phyloP scores from a whole-genome alignment of 768 basidiomycete species.

The Xanthoconium stramineum region DNA sequence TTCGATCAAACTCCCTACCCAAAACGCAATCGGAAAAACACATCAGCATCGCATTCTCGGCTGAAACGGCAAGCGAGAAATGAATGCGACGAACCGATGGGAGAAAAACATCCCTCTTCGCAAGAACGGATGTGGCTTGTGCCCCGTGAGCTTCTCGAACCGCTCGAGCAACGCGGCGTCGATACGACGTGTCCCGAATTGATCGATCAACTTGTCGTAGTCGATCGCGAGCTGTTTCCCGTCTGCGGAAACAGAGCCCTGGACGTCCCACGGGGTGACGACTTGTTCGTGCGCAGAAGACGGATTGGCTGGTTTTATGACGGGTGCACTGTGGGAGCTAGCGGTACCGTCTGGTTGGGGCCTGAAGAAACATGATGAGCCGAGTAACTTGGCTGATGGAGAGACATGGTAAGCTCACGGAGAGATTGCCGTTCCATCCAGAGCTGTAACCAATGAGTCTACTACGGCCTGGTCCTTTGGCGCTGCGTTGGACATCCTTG shows the following conservation, averaged over 20 bases:
- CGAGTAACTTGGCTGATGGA: background rate
- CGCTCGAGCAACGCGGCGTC: conserved; percentile 75
- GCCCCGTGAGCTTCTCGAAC: conserved; percentile 89
- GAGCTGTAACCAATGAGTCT: conserved; percentile 25
- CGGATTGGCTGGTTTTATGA: conserved; percentile 31
- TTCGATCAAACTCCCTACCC: conserved; percentile 83
- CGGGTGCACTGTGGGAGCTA: conserved; percentile 20
- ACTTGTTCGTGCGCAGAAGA: conserved; percentile 56
- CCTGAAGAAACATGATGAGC: conserved; percentile 7
- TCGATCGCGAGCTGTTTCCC: conserved; percentile 93
- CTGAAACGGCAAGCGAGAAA: background rate
- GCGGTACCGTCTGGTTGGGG: conserved; percentile 10
- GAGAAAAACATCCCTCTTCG: conserved; percentile 97
- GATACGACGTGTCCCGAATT: conserved; percentile 88
- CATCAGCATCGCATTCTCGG: background rate
- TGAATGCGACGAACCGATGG: conserved; percentile 64
- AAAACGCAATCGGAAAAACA: background rate
- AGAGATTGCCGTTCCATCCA: conserved; percentile 28
- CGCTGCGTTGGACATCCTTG: conserved; percentile 21
- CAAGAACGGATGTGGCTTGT: conserved; percentile 82
- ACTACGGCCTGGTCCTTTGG: conserved; percentile 24
- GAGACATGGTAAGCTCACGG: conserved; percentile 25
- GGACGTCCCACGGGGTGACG: conserved; percentile 97
- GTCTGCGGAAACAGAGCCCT: conserved; percentile 82
- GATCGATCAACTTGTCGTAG: conserved; percentile 91